These are phyloP conservation scores for Chalciporus piperatus DNA, from an alignment of 768 basidiomycete species.

Conservation along the genomic window DNA sequence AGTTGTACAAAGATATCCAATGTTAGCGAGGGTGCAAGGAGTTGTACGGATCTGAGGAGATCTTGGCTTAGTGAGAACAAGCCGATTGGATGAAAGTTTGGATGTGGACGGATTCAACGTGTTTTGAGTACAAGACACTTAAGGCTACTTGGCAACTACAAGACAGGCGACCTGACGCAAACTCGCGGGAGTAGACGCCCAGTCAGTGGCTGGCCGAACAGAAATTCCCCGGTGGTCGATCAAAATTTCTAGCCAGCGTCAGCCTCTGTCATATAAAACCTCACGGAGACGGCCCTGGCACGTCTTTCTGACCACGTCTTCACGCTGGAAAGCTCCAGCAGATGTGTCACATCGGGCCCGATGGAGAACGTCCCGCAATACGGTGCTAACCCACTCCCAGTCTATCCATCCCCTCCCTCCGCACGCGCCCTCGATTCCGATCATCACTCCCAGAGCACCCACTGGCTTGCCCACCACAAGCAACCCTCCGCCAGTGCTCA, in stretches of 20 bases:
- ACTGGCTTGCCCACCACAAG: constrained; percentile 27
- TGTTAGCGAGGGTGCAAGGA: constrained; percentile 4
- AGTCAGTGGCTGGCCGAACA: constrained; percentile 1
- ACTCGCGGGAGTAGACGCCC: neutral
- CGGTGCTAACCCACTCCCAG: constrained; percentile 26
- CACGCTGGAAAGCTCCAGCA: constrained; percentile 24
- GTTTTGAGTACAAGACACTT: constrained; percentile 13
- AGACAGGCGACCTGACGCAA: too few species aligned
- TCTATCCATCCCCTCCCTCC: constrained; percentile 30
- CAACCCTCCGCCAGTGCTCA: constrained; percentile 13
- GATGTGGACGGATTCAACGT: constrained; percentile 21
- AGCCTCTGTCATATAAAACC: constrained; percentile 30
- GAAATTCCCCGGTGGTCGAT: constrained; percentile 5
- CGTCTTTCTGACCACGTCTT: constrained; percentile 29
- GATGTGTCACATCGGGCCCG: constrained; percentile 36
- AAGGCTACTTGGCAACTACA: constrained; percentile 14
- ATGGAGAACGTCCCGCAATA: constrained; percentile 38
- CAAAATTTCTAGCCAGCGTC: constrained; percentile 6
- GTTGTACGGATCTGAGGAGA: constrained; percentile 1
- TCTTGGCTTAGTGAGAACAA: constrained; percentile 1
- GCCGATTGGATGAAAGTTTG: neutral
- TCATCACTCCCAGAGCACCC: constrained; percentile 25
- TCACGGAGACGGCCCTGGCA: constrained; percentile 26
- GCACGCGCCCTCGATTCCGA: constrained; percentile 23
- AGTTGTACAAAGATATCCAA: neutral